Evolutionary conservation across 1,284 basidiomycete genomes (phyloP), one percentile per base, ranked within the genome.

Genomic region (Moesziomyces globuligerus): DNA sequence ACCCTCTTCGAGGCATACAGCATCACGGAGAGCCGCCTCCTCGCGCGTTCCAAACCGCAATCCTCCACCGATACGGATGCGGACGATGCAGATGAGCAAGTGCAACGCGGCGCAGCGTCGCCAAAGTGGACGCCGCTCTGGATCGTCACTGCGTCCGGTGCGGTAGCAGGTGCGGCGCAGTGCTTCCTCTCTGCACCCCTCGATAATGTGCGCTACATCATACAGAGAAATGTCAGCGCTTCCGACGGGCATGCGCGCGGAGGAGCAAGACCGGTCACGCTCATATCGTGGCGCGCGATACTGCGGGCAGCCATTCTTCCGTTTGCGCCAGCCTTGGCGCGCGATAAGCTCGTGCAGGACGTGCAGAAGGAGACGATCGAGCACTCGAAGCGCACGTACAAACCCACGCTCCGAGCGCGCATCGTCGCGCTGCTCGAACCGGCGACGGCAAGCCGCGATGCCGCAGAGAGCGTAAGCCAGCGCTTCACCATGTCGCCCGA

Each of bases 171-270:
- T 1, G 81, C 81, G 1, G 81, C 82, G 0, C 84, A 84, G 57
- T 83, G 83, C 25, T 68, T 84, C 47, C 76, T 84, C 23, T 83
- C 83, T 2, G 81, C 83, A 0, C 84, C 84, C 0, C 76, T 84
- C 15, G 83, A 84, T 68, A 84, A 84, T 43, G 81, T 84, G 11
- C 79, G 84, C 15, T 72, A 83, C 21, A 75, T 84, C 18, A 70
- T 84, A 5, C 76, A 78, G 53, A 66, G 58, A 20, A 52, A 70
- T 41, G 51, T 74, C 25, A 58, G 62, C n/a, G 53, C 36, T 0
- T 37, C 53, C 1, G 38, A 47, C 29, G 26, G 48, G 32, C 42
- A 55, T 39, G 47, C 29, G 20, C 45, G 47, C 28, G 32, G 48
- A 0, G 26, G 25, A 2, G 36, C 48, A 2, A 34, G 47, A n/a